Base-by-base conservation (phyloP, 2,329 filamentous ascomycete species). In the Rachicladosporium sp. region DNA sequence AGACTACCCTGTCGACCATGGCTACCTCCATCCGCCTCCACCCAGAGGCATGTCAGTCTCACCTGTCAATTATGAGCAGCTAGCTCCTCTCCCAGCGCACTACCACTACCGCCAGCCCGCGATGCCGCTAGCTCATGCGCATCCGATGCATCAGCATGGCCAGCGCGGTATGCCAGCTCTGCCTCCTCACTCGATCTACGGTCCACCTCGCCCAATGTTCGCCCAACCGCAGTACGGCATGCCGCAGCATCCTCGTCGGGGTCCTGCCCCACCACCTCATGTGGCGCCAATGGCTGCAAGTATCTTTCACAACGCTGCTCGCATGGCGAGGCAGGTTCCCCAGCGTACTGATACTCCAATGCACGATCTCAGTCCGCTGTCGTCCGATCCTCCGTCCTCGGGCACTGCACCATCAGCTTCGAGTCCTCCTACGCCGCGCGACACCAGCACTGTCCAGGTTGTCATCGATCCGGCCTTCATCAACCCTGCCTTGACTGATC, bases 361-460 rank as follows among this genome's bases (percentile, higher is more conserved):
- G 39, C 59, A 58, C 4, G 61, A 65, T 33, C 54, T 56, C 1
- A 59, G 64, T 10, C 52, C 57, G 4, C 61, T 62, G 10, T 67
- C 64, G 1, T 68, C 65, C 2, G 65, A 67, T 42, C 56, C 61
- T 33, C 56, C 61, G 29, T 63, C 59, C 1, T 59, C 60, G n/a
- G 50, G 52, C 34, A 57, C 55, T n/a, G 53, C 53, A 5, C 65
- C 65, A 11, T 58, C 50, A 3, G 56, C 56, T 2, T 57, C 56
- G 11, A 56, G 49, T 36, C 58, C 57, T n/a, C 50, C 62, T 15
- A 68, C 66, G 6, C 65, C 66, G 0, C 58, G 56, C 36, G 58
- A 64, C 43, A 47, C 52, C 10, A 53, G 49, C 10, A 52, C 57
- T 7, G 53, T 62, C 33, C 58, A 62, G 40, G 58, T 59, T 4